A percentile compares a stretch with the other conserved stretches of the same genome.
Evolutionary conservation across 2,329 filamentous ascomycete species (phyloP).

Genomic region (Hypoxylon sp.): DNA sequence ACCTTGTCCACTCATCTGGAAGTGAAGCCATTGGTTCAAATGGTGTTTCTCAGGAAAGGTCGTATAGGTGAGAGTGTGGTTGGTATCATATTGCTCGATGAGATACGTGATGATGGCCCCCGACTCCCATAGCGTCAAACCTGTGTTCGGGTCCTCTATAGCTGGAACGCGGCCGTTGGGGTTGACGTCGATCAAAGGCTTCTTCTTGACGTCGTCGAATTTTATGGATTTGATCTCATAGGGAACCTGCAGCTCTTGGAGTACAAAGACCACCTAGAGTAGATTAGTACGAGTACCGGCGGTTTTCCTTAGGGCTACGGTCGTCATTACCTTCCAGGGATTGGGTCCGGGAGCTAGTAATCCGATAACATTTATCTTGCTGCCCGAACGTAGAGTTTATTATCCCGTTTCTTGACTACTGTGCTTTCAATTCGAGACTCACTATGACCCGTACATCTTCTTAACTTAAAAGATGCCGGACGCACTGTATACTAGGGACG

Average conservation of each 20-base stretch:
- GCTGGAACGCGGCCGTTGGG: constrained; percentile 46
- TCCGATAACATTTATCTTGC: no score
- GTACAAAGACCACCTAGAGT: constrained; percentile 6
- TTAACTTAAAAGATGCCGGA: no score
- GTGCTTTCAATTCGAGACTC: no score
- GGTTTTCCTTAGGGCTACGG: no score
- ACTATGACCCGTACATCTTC: no score
- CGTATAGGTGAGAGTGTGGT: constrained; percentile 1
- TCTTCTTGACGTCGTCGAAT: constrained; percentile 39
- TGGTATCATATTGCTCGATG: constrained; percentile 5
- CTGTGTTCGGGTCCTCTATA: constrained; percentile 45
- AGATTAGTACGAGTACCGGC: no score
- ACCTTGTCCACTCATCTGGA: constrained; percentile 20
- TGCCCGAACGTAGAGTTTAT: no score
- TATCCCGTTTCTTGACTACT: no score
- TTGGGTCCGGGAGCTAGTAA: no score
- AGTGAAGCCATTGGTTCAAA: constrained; percentile 21
- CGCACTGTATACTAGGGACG: no score
- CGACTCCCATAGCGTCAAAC: constrained; percentile 46
- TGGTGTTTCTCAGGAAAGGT: neutral
- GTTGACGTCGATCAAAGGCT: constrained; percentile 37
- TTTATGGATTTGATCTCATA: constrained; percentile 10
- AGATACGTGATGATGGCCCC: constrained; percentile 45
- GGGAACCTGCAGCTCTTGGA: constrained; percentile 15
- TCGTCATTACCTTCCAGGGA: no score